Conservation (phyloP, 2,329 filamentous ascomycete species). For the Zymoseptoria ardabiliae region DNA sequence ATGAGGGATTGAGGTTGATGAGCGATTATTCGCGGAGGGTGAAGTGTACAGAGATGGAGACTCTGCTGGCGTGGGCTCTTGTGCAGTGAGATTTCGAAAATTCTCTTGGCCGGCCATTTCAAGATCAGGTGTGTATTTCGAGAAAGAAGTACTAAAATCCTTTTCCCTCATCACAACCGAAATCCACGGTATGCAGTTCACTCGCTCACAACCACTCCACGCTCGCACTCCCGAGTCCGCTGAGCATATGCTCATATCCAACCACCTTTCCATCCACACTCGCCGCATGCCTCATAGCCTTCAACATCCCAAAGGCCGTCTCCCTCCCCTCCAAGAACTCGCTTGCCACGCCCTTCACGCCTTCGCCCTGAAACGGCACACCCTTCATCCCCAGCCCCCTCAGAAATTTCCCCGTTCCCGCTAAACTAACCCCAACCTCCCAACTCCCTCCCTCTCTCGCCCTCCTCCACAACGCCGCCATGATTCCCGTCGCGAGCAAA, state of each 20-base stretch:
- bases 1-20: constrained; percentile 2
- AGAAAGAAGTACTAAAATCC: neutral
- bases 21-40: neutral
- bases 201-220: constrained; percentile 32
- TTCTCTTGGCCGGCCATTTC: neutral
- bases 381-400: constrained; percentile 48
- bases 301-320: constrained; percentile 43
- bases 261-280: constrained; percentile 39
- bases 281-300: constrained; percentile 44
- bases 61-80: no score
- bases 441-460: constrained; percentile 42
- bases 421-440: constrained; percentile 49
- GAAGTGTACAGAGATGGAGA: neutral
- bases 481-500: constrained; percentile 47
- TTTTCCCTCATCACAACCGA: neutral
- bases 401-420: constrained; percentile 50
- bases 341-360: constrained; percentile 36
- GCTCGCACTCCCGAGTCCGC: constrained; percentile 42
- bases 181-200: neutral
- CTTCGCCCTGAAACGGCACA: constrained; percentile 41
- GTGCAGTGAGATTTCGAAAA: neutral
- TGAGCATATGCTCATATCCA: constrained; percentile 48
- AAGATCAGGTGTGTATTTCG: neutral
- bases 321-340: constrained; percentile 38
- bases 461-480: constrained; percentile 45